These are phyloP conservation scores for Suillus cothurnatus DNA, from an alignment of 768 basidiomycete species.

Conservation along the genomic window DNA sequence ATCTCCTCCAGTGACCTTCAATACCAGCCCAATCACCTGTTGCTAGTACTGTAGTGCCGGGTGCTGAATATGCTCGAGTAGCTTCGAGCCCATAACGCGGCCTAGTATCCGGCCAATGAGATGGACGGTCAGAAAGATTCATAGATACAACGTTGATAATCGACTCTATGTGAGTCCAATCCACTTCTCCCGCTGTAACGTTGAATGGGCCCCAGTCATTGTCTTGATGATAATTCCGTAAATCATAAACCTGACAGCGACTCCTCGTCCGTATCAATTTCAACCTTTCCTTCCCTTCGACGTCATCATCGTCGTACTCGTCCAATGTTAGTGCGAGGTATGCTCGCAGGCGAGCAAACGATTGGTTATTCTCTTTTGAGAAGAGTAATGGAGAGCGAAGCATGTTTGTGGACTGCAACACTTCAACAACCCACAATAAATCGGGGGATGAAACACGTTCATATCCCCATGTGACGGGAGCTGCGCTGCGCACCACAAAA, in stretches of 20 bases:
- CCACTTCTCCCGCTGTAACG: conserved; percentile 38
- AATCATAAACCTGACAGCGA: conserved; percentile 64
- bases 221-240: conserved; percentile 53
- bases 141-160: conserved; percentile 54
- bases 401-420: conserved; percentile 42
- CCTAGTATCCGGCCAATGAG: conserved; percentile 35
- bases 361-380: conserved; percentile 26
- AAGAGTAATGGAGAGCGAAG: conserved; percentile 27
- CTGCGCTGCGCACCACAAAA: conserved; percentile 40
- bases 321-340: conserved; percentile 50
- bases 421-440: conserved; percentile 46
- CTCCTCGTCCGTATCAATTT: conserved; percentile 44
- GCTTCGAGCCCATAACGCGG: conserved; percentile 57
- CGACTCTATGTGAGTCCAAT: conserved; percentile 68
- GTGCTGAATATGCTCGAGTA: conserved; percentile 56
- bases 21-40: conserved; percentile 72
- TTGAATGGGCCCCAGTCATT: conserved; percentile 65
- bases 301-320: conserved; percentile 31
- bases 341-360: conserved; percentile 48
- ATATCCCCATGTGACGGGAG: conserved; percentile 26
- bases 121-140: conserved; percentile 53
- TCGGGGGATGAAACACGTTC: conserved; percentile 39
- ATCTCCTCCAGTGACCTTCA: conserved; percentile 73
- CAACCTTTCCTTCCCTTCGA: conserved; percentile 27
- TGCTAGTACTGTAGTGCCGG: conserved; percentile 35